Conservation (phyloP, 352 stramenopile genomes). For the Phytophthora sojae region DNA sequence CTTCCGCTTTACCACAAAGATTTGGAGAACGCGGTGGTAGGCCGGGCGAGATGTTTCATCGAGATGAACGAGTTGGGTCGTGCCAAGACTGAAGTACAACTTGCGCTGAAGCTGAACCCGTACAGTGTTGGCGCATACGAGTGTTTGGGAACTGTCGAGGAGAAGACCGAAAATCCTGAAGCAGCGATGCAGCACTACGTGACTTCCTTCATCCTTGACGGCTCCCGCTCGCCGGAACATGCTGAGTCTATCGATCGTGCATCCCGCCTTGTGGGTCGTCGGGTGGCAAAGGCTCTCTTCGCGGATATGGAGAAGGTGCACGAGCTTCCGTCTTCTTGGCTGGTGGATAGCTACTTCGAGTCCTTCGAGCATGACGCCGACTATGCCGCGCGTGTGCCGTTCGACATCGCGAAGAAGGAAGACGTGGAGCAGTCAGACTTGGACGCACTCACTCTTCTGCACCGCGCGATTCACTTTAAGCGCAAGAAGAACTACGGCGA, state of each 20-base stretch:
- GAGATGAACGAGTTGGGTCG: conserved; percentile 53
- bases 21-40: conserved; percentile 62
- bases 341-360: conserved; percentile 89
- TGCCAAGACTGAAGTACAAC: conserved; percentile 51
- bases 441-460: conserved; percentile 60
- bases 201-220: conserved; percentile 83
- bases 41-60: conserved; percentile 67
- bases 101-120: conserved; percentile 67
- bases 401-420: conserved; percentile 71
- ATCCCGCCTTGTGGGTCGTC: conserved; percentile 67
- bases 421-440: conserved; percentile 45
- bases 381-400: conserved; percentile 58
- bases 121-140: conserved; percentile 78
- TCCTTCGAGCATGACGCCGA: conserved; percentile 85
- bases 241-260: conserved; percentile 80
- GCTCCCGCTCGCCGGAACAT: conserved; percentile 71
- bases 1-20: conserved; percentile 77
- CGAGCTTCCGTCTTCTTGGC: conserved; percentile 78
- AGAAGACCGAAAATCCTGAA: conserved; percentile 56
- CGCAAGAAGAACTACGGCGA: conserved; percentile 59
- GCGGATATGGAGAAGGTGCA: conserved; percentile 74
- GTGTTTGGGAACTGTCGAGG: conserved; percentile 70
- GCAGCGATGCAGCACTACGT: conserved; percentile 87
- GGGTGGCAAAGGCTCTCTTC: conserved; percentile 76
- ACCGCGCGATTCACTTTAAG: conserved; percentile 77